phyloP scores from a whole-genome alignment of 2,329 filamentous ascomycete genomes.

The Chrysosphaeria jannelii region DNA sequence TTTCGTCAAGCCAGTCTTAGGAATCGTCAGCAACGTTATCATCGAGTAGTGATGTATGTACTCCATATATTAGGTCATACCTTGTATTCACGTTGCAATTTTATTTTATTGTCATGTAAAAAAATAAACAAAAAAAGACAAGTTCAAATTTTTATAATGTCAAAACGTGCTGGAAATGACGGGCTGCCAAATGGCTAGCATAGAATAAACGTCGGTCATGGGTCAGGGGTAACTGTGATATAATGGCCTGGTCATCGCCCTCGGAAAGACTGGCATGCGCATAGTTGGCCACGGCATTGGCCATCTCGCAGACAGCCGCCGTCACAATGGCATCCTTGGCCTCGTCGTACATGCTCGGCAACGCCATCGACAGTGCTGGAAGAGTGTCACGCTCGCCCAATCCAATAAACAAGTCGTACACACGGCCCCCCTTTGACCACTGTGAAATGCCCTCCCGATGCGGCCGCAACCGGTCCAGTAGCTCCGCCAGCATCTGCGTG shows the following conservation, averaged over 20 bases:
- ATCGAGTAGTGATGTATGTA: too few relatives aligned
- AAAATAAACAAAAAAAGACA: conserved; percentile 1
- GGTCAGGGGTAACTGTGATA: conserved; percentile 33
- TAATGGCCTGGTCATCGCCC: conserved; percentile 20
- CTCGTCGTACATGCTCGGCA: conserved; percentile 22
- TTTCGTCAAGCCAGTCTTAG: too few relatives aligned
- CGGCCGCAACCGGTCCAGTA: conserved; percentile 42
- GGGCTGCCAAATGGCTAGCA: conserved; percentile 35
- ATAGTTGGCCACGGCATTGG: conserved; percentile 36
- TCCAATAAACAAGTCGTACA: conserved; percentile 38
- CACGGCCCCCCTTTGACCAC: conserved; percentile 52
- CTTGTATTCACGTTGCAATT: neutral
- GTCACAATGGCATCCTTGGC: conserved; percentile 11
- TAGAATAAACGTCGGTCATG: conserved; percentile 43
- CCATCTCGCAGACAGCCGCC: conserved; percentile 62
- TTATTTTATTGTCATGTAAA: too few relatives aligned
- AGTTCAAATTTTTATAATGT: conserved; percentile 7
- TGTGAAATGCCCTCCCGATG: conserved; percentile 30
- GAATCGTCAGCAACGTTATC: too few relatives aligned
- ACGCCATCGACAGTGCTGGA: conserved; percentile 23
- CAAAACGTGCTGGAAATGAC: conserved; percentile 37
- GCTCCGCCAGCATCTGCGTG: conserved; percentile 20
- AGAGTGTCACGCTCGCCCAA: conserved; percentile 18
- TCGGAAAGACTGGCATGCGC: conserved; percentile 23
- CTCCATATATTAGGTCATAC: too few relatives aligned